Percentiles rank a stretch among this genome's conserved stretches.
These are phyloP conservation scores for Tuber aestivum DNA, from an alignment of 495 filamentous ascomycete species.

Conservation along the genomic window DNA sequence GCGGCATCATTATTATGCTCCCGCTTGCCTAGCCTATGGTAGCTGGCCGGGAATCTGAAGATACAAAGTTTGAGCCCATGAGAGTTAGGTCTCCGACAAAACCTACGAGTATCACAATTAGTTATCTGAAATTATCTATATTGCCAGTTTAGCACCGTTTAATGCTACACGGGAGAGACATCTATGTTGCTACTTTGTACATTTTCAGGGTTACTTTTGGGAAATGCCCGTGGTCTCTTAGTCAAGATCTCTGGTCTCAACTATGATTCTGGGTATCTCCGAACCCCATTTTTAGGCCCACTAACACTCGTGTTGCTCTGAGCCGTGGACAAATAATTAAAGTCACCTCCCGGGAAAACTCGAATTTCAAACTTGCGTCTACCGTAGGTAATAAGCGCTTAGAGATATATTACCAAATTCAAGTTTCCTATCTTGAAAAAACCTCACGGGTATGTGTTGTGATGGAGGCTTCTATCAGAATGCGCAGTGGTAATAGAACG, in stretches of 20 bases:
- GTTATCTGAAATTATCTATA: background rate
- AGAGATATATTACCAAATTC: background rate
- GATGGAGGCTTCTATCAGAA: too few relatives aligned
- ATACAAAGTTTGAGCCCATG: background rate
- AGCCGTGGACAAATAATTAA: background rate
- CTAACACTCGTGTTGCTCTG: background rate
- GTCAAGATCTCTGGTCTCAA: background rate
- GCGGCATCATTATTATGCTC: background rate
- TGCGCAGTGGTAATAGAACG: too few relatives aligned
- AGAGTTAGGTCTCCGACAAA: background rate
- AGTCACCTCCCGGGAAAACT: background rate
- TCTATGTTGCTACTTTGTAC: background rate
- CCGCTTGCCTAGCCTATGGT: background rate
- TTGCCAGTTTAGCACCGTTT: background rate
- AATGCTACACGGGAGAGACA: background rate
- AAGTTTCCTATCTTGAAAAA: background rate
- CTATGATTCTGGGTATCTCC: background rate
- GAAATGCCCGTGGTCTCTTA: background rate
- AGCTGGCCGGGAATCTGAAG: background rate
- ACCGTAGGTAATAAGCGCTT: background rate
- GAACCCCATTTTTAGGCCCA: background rate
- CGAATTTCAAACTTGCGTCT: background rate
- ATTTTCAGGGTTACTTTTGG: background rate
- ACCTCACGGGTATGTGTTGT: background rate
- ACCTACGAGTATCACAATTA: background rate